Base-by-base conservation (phyloP, 306 rosid species). In the Pterocarpus macrocarpus region DNA sequence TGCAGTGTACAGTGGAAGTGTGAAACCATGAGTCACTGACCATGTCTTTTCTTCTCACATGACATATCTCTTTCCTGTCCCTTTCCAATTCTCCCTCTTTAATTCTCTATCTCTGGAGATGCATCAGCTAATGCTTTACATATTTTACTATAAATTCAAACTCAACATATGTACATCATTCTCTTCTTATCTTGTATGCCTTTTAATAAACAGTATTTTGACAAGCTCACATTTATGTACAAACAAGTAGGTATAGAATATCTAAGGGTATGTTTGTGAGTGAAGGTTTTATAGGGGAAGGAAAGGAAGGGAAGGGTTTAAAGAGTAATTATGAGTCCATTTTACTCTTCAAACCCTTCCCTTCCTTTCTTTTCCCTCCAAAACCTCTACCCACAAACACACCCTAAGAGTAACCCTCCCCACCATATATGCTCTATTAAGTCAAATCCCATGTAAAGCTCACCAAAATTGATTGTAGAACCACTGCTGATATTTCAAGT, bases 361-460 rank as follows among this genome's bases (percentile, higher is more conserved):
- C 28, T 22, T 22, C 28, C 28, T 22, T 22, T 22, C 28, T 22
- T 22, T 22, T 22, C 28, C 28, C 0, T 22, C 28, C 28, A 22
- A 22, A 22, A 22, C 28, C 28, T 22, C 28, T 22, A 22, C 28
- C 1, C 28, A 22, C 28, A 22, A 22, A 22, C 28, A 22, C 28
- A 43, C 5, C 6, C 12, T 43, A 34, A 76, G 34, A 64, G 30
- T 33, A 22, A 11, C 38, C 73, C 22, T 77, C 9, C 39, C 52
- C 14, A 34, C 32, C 78, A 50, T 39, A 33, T 36, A 67, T 39
- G 55, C 39, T 22, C 17, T 38, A 66, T 8, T 53, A 39, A 53
- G 43, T 53, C 45, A 80, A 72, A 15, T 38, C 50, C 28, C 11
- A 71, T 28, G 33, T 35, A 47, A 71, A 71, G 56, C 64, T 50